Base-by-base conservation (phyloP, 306 rosid species). In the Acmispon strigosus region DNA sequence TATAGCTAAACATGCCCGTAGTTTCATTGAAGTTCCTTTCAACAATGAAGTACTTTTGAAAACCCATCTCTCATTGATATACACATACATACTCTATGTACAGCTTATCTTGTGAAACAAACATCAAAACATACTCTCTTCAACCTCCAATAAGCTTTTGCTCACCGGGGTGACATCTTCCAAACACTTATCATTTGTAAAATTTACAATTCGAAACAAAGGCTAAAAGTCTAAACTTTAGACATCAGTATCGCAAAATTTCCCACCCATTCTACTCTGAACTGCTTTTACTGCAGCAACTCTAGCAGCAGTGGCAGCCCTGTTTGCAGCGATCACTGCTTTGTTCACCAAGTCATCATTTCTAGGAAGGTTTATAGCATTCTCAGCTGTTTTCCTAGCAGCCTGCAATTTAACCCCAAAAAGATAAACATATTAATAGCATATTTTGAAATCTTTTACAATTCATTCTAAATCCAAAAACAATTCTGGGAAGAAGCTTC, bases 251-350 rank as follows among this genome's bases (percentile, higher is more conserved):
- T 90, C 71, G 24, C 96, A 93, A 84, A 88, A 90, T 64, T 85
- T 87, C 18, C 93, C 96, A 65, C 88, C 85, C 83, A 93, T 88
- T 70, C 85, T 83, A 76, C 85, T 90, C 61, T 90, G 97, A 72
- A 90, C 98, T 20, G 96, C 96, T 78, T 90, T 90, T 20, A 90
- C 91, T 6, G 98, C 98, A 8, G 96, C 96, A 74, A 93, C 98
- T 84, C 97, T 87, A 20, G 96, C 96, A 51, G 97, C 98, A 22
- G 88, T 85, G 62, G 98, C 96, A 1, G 96, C 98, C 54, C 88
- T 85, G 63, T 93, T 90, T 17, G 98, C 90, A 7, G 90, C 90
- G 39, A 70, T 70, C 3, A 85, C 90, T 51, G 94, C 89, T 80
- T 84, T 86, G 84, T 88, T 87, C 60, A 88, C 91, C 5, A 81